Base-by-base conservation (phyloP, 805 yeast genomes). In the Yarrowia sp. region DNA sequence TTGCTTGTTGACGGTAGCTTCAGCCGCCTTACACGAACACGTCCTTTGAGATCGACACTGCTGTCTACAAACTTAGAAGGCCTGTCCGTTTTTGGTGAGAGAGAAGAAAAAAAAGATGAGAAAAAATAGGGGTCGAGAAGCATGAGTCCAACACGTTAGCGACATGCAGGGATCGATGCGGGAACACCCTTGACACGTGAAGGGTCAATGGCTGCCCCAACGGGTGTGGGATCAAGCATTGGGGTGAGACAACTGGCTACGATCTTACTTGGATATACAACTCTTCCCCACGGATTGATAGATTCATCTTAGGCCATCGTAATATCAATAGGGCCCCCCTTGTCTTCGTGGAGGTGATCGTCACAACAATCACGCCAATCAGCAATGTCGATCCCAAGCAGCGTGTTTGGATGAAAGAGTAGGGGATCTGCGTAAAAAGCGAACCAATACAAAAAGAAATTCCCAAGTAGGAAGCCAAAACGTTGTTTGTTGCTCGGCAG, bases 21-120 rank as follows among this genome's bases (percentile, higher is more conserved):
- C 53, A 48, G 55, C 55, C 55, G 55, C 55, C 55, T 48, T 48
- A 48, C 55, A 48, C 55, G 55, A 48, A 48, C 55, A 48, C 55
- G 55, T 48, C 55, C 13, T 35, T 33, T 9, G 38, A 8, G 55
- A 48, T 48, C 55, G 55, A 13, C 55, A 48, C 53, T 15, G 53
- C 4, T 10, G 39, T 14, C 9, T 13, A 14, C 53, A 47, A 47
- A 47, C 53, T 17, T 22, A 8, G 28, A 5, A 9, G 17, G 3
- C n/a, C 44, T 32, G 53, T 32, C 53, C 53, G 53, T 32, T 47
- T 47, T 17, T 47, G 53, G 53, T 11, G 32, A 3, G 55, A 22
- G 13, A 1, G 8, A 33, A 11, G n/a, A 17, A 17, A 33, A n/a
- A 33, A 8, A 48, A 18, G 9, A 31, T 32, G 53, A 11, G 14